Evolutionary conservation across 768 basidiomycete genomes (phyloP), one percentile per base, ranked within the genome.

Genomic region (Pleurotus giganteus): DNA sequence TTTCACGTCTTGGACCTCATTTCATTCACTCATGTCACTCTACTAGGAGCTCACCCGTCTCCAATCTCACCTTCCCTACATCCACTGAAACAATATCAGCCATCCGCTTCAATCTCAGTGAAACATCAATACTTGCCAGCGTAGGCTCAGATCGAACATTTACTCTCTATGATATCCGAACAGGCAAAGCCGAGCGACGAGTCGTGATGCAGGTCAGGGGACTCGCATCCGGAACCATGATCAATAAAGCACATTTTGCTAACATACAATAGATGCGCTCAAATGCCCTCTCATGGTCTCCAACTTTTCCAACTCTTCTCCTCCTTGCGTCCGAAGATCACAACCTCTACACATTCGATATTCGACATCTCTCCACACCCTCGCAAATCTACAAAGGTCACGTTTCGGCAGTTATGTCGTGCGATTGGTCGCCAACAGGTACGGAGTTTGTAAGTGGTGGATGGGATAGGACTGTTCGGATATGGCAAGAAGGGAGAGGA

Each of bases 241-340:
- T n/a, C n/a, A n/a, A n/a, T n/a, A n/a, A n/a, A n/a, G n/a, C n/a
- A n/a, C n/a, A n/a, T n/a, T n/a, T n/a, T n/a, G n/a, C n/a, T n/a
- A n/a, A n/a, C n/a, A n/a, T n/a, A n/a, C 15, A 44, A 45, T 28
- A 91, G 83, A 93, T 98, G 86, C 86, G 84, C 62, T 85, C 86
- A 61, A 98, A 98, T 62, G 80, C 89, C 6, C 78, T 99, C 1
- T 81, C 93, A 12, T 99, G 95, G 95, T 98, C 94, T 26, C 97
- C 97, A 0, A 96, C 93, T 0, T 88, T 94, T 65, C 97, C 97
- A 2, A 98, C 95, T 0, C 77, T 87, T 3, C 73, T 98, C 34
- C 82, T 99, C 6, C 82, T 98, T 5, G 97, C 92, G n/a, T 98
- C 95, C 0, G 97, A 98, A 75, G 96, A 98, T 65, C 95, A 98